These are phyloP conservation scores for Umbelopsis vinacea DNA, from an alignment of 192 early-diverging fungal genomes.

Conservation along the genomic window DNA sequence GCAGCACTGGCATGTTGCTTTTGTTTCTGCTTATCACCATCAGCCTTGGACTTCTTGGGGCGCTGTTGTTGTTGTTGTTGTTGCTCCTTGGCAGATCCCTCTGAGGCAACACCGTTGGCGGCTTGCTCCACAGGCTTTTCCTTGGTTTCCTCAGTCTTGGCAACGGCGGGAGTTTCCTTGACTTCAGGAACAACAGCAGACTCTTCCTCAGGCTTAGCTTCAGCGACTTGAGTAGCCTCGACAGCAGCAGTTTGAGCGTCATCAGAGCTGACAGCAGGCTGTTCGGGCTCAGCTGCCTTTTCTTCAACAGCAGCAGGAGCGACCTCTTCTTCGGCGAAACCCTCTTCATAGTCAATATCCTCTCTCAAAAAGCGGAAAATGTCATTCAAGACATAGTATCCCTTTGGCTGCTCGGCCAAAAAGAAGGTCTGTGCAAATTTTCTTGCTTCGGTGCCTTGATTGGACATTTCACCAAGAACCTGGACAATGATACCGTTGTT, in stretches of 20 bases:
- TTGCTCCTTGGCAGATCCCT: conserved; percentile 22
- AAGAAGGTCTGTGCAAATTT: conserved; percentile 94
- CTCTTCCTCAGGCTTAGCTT: conserved; percentile 21
- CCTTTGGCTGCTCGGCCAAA: conserved; percentile 83
- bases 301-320: background rate
- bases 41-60: conserved; percentile 42
- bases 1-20: conserved; percentile 41
- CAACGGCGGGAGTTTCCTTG: conserved; percentile 43
- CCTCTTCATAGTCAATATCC: conserved; percentile 45
- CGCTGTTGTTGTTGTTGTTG: conserved; percentile 13
- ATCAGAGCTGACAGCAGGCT: conserved; percentile 9
- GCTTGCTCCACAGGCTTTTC: conserved; percentile 28
- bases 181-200: conserved; percentile 28
- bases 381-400: conserved; percentile 94
- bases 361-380: conserved; percentile 95
- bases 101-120: conserved; percentile 23
- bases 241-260: conserved; percentile 24
- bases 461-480: conserved; percentile 91
- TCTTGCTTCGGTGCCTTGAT: conserved; percentile 75
- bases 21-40: conserved; percentile 47
- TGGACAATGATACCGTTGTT: conserved; percentile 85
- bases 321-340: conserved; percentile 57
- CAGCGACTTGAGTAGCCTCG: conserved; percentile 4
- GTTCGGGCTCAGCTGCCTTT: conserved; percentile 26
- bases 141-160: conserved; percentile 34